Conservation (phyloP, 306 rosid genomes). For the Cucumis hystrix region DNA sequence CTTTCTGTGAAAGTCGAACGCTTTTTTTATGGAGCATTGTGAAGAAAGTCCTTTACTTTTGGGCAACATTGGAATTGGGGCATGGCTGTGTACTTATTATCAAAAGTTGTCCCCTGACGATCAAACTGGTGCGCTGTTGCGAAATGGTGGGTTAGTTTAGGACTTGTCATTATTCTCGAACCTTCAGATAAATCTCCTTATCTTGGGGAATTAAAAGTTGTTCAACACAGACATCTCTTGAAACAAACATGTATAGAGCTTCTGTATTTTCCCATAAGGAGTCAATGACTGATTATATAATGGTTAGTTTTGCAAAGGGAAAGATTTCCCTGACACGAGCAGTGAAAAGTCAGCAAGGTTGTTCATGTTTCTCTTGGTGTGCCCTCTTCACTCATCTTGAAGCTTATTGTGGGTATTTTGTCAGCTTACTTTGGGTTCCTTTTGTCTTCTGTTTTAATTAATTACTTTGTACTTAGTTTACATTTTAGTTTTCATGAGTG, state of each 20-base stretch:
- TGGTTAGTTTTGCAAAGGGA: slow-evolving; percentile 91
- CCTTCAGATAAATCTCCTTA: slow-evolving; percentile 95
- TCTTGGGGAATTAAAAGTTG: slow-evolving; percentile 81
- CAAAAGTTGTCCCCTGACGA: slow-evolving; percentile 79
- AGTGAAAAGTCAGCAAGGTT: slow-evolving; percentile 10
- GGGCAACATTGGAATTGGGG: slow-evolving; percentile 92
- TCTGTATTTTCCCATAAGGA: slow-evolving; percentile 87
- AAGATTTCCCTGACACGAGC: slow-evolving; percentile 82
- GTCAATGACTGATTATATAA: slow-evolving; percentile 67
- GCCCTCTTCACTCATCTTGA: no score
- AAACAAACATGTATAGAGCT: slow-evolving; percentile 95
- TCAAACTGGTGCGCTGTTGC: slow-evolving; percentile 61
- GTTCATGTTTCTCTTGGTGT: no score
- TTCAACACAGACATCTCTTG: slow-evolving; percentile 69
- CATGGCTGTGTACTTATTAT: slow-evolving; percentile 88
- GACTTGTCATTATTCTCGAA: slow-evolving; percentile 68
- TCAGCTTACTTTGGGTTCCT: no score
- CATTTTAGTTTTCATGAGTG: no score
- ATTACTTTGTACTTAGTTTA: no score
- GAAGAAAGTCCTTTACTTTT: slow-evolving; percentile 95
- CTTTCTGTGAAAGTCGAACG: slow-evolving; percentile 61
- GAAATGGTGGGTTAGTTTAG: slow-evolving; percentile 52
- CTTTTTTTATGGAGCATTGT: slow-evolving; percentile 27
- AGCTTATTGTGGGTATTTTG: no score
- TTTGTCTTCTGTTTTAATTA: no score